These are phyloP conservation scores for Hypoxylon fragiforme DNA, from an alignment of 495 filamentous ascomycete species.

Conservation along the genomic window DNA sequence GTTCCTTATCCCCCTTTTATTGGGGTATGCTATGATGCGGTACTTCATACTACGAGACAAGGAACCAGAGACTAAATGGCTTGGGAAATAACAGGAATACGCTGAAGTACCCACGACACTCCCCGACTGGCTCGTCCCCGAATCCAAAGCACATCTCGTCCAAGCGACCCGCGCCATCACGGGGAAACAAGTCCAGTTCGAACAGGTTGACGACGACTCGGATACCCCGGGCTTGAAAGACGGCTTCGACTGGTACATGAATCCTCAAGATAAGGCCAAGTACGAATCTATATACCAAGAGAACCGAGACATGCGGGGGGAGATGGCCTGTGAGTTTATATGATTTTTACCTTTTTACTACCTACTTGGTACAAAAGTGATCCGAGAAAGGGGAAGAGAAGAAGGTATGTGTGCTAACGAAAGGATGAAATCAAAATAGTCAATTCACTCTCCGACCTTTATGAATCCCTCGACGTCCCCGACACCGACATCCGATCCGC, in stretches of 20 bases:
- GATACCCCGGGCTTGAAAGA: constrained; percentile 84
- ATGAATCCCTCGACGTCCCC: constrained; percentile 89
- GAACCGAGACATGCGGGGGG: constrained; percentile 80
- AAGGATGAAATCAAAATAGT: constrained; percentile 52
- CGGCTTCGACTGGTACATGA: constrained; percentile 99
- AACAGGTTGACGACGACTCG: constrained; percentile 73
- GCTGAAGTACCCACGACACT: constrained; percentile 77
- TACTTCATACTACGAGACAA: too few species aligned
- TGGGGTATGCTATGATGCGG: not conserved
- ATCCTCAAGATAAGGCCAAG: constrained; percentile 81
- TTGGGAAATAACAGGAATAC: constrained; percentile 67
- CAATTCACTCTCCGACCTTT: constrained; percentile 77
- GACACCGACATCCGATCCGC: constrained; percentile 92
- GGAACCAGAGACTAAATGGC: constrained; percentile 10
- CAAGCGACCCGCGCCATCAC: constrained; percentile 83
- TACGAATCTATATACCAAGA: constrained; percentile 96
- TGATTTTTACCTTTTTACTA: not conserved
- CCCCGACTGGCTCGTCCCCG: constrained; percentile 95
- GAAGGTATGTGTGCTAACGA: too few species aligned
- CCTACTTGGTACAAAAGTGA: not conserved
- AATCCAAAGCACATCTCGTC: constrained; percentile 94
- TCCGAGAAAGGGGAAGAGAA: too few species aligned
- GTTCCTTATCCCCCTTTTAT: not conserved
- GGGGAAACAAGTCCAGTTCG: constrained; percentile 74
- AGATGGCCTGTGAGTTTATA: constrained; percentile 69